phyloP scores from a whole-genome alignment of 2,329 filamentous ascomycete species.

The Cercospora sojina region DNA sequence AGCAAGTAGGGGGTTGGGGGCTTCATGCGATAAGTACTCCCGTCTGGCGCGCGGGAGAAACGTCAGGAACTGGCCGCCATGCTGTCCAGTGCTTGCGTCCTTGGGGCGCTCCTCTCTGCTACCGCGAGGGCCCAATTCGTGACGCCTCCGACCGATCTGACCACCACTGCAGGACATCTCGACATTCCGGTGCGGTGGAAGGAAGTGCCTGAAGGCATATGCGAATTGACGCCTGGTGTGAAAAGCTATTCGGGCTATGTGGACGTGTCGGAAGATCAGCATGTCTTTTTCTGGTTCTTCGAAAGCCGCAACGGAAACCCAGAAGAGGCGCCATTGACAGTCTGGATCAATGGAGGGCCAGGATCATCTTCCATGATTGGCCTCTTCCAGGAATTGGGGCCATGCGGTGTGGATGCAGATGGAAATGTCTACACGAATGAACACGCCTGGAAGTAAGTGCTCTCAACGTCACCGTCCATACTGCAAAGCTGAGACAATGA shows the following conservation, averaged over 20 bases:
- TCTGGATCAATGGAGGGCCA: slow-evolving; percentile 63
- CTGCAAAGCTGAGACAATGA: neutral
- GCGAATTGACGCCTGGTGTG: slow-evolving; percentile 53
- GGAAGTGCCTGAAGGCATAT: slow-evolving; percentile 49
- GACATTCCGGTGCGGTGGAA: slow-evolving; percentile 59
- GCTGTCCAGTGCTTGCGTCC: neutral
- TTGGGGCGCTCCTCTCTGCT: slow-evolving; percentile 7
- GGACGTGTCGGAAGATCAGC: slow-evolving; percentile 31
- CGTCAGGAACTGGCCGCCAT: neutral
- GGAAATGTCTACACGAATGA: slow-evolving; percentile 57
- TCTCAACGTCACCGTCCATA: neutral
- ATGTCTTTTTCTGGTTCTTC: slow-evolving; percentile 67
- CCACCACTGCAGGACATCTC: slow-evolving; percentile 45
- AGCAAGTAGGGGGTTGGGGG: neutral
- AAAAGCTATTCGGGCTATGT: slow-evolving; percentile 49
- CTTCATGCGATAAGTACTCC: neutral
- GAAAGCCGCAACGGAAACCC: slow-evolving; percentile 55
- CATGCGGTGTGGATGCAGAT: slow-evolving; percentile 45
- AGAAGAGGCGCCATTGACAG: slow-evolving; percentile 55
- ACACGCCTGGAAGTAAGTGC: slow-evolving; percentile 56
- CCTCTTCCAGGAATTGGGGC: slow-evolving; percentile 52
- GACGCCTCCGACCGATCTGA: slow-evolving; percentile 47
- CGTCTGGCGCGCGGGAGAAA: neutral
- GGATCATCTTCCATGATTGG: slow-evolving; percentile 60
- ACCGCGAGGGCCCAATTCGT: slow-evolving; percentile 44